Evolutionary conservation across 2,329 filamentous ascomycete species (phyloP).

Genomic region (Tothia fuscella): DNA sequence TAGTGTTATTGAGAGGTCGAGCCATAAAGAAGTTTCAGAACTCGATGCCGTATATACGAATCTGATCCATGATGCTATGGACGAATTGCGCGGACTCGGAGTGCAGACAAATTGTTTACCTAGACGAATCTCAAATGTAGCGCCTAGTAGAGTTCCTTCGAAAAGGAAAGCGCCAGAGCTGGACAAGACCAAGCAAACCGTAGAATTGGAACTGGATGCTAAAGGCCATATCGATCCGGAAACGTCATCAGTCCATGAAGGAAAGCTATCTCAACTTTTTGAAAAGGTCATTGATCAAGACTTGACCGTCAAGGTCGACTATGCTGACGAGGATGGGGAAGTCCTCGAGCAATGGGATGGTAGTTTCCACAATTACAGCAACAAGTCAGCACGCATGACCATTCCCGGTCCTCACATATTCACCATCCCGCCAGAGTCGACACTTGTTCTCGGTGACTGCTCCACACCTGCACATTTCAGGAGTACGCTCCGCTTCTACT

Average conservation of each 20-base stretch:
- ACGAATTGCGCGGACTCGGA: conserved; percentile 17
- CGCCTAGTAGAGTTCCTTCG: conserved; percentile 21
- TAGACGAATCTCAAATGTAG: conserved; percentile 15
- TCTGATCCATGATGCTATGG: conserved; percentile 29
- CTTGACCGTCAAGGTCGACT: background rate
- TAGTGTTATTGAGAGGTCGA: conserved; percentile 17
- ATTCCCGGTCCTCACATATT: conserved; percentile 17
- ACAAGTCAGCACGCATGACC: background rate
- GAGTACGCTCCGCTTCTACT: conserved; percentile 23
- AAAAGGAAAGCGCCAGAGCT: background rate
- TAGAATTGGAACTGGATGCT: background rate
- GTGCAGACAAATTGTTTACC: background rate
- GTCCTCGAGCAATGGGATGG: background rate
- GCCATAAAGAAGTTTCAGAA: conserved; percentile 18
- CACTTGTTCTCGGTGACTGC: conserved; percentile 39
- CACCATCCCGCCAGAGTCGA: conserved; percentile 37
- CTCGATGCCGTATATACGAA: conserved; percentile 26
- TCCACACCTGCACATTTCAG: conserved; percentile 24
- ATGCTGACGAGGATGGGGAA: background rate
- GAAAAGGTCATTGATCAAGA: conserved; percentile 6
- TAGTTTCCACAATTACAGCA: background rate
- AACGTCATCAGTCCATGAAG: background rate
- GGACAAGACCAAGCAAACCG: background rate
- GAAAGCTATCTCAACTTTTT: background rate
- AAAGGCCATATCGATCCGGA: background rate